Conservation (phyloP, 1,284 basidiomycete species). For the Pseudozyma hubeiensis region DNA sequence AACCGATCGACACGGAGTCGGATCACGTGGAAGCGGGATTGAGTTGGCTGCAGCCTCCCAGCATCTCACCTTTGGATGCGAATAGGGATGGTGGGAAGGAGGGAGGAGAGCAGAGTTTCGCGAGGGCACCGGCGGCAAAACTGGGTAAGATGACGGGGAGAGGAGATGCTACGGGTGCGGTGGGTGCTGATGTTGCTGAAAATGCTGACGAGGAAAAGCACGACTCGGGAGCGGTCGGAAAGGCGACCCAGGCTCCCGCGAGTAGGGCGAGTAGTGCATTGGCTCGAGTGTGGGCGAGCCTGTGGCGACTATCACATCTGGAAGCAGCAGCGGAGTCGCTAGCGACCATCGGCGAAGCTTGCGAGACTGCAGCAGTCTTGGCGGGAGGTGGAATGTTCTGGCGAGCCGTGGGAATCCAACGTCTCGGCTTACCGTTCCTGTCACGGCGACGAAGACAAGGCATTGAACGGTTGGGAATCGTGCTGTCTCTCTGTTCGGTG, state of each 20-base stretch:
- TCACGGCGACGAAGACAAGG: slow-evolving; percentile 47
- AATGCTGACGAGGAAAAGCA: not conserved
- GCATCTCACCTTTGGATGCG: slow-evolving; percentile 24
- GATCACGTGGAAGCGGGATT: slow-evolving; percentile 15
- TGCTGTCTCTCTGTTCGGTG: slow-evolving; percentile 47
- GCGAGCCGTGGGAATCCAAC: slow-evolving; percentile 49
- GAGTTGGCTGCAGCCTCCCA: slow-evolving; percentile 30
- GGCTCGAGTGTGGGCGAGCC: slow-evolving; percentile 6
- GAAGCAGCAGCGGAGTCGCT: slow-evolving; percentile 18
- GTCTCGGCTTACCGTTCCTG: slow-evolving; percentile 29
- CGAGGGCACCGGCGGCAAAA: slow-evolving; percentile 8
- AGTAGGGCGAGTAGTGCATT: not conserved
- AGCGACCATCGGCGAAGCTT: slow-evolving; percentile 46
- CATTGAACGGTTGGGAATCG: slow-evolving; percentile 54
- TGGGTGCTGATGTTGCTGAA: slow-evolving; percentile 35
- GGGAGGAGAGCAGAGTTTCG: slow-evolving; percentile 13
- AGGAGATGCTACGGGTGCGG: slow-evolving; percentile 28
- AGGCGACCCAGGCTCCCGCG: not conserved
- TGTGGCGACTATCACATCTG: slow-evolving; percentile 16
- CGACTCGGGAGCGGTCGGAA: not conserved
- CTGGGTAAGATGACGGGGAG: slow-evolving; percentile 35
- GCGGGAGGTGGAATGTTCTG: slow-evolving; percentile 56
- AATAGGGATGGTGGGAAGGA: slow-evolving; percentile 1
- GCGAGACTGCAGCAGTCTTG: slow-evolving; percentile 52
- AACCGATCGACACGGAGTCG: slow-evolving; percentile 15